These are phyloP conservation scores for Guadua angustifolia DNA, from an alignment of 176 grass and related monocot species.

Conservation along the genomic window DNA sequence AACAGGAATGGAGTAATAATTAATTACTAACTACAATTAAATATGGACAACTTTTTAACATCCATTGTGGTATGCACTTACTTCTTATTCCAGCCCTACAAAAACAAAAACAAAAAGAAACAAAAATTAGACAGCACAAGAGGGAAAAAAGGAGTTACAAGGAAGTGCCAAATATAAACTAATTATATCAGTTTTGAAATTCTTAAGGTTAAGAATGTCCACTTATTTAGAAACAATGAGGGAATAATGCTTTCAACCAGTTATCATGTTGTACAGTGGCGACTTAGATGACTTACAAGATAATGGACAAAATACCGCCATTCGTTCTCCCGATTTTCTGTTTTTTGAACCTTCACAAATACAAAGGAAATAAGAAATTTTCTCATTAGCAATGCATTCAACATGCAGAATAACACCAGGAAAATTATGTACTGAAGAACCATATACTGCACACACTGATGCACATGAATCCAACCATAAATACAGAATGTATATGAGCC, in stretches of 20 bases:
- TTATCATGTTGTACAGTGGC: slow-evolving; percentile 9
- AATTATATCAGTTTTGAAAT: background rate
- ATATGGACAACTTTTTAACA: slow-evolving; percentile 39
- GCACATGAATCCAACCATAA: background rate
- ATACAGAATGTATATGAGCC: background rate
- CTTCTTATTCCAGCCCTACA: slow-evolving; percentile 99
- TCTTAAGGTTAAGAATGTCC: background rate
- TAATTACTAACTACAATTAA: background rate
- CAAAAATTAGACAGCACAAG: slow-evolving; percentile 20
- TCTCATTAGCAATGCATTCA: slow-evolving; percentile 37
- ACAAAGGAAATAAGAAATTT: background rate
- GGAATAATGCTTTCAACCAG: slow-evolving; percentile 16
- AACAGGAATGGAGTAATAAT: background rate
- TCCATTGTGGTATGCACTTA: slow-evolving; percentile 53
- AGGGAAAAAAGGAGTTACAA: background rate
- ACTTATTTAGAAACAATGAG: background rate
- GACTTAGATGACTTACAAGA: slow-evolving; percentile 61
- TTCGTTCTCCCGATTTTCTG: slow-evolving; percentile 65
- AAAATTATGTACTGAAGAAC: background rate
- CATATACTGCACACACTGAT: background rate
- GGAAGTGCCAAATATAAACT: background rate
- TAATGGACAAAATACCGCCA: slow-evolving; percentile 95
- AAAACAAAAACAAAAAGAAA: slow-evolving; percentile 44
- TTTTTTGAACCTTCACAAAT: slow-evolving; percentile 77
- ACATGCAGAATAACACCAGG: background rate